A percentile compares a stretch with the other conserved stretches of the same genome.
These are phyloP conservation scores for Phoma sp. DNA, from an alignment of 2,329 filamentous ascomycete species.

Conservation along the genomic window DNA sequence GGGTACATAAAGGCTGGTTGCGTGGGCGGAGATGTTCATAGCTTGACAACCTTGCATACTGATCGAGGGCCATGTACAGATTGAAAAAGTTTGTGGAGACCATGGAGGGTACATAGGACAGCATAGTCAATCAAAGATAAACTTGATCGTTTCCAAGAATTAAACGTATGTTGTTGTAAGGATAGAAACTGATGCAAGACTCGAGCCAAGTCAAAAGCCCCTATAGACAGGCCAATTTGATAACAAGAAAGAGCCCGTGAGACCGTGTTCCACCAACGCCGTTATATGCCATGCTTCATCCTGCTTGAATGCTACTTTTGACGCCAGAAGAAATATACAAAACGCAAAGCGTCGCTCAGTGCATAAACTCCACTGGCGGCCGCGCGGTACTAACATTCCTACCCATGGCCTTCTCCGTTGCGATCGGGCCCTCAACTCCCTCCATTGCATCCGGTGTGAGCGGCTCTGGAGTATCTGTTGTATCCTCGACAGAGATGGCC, in stretches of 20 bases:
- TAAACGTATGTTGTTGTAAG: too few species aligned
- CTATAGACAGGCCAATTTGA: too few species aligned
- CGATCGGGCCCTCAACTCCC: slow-evolving; percentile 45
- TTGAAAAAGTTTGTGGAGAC: too few species aligned
- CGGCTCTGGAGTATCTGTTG: slow-evolving; percentile 55
- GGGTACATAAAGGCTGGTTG: too few species aligned
- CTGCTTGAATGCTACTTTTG: slow-evolving; percentile 22
- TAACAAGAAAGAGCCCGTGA: neutral
- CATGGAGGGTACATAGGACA: too few species aligned
- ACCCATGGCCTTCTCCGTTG: slow-evolving; percentile 42
- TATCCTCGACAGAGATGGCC: slow-evolving; percentile 69
- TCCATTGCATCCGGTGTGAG: slow-evolving; percentile 52
- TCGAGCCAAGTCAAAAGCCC: too few species aligned
- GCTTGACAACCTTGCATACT: too few species aligned
- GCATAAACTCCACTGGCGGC: slow-evolving; percentile 50
- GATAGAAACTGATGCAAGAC: too few species aligned
- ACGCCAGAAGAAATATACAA: slow-evolving; percentile 4
- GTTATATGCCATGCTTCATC: slow-evolving; percentile 22
- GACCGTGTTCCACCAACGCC: slow-evolving; percentile 30
- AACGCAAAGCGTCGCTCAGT: slow-evolving; percentile 15
- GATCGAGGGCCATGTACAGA: too few species aligned
- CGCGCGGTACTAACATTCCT: slow-evolving; percentile 42
- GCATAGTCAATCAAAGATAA: too few species aligned
- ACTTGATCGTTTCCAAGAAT: too few species aligned
- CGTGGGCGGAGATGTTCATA: too few species aligned